Conservation (phyloP, 805 yeast genomes). For the Saturnispora galanensis region DNA sequence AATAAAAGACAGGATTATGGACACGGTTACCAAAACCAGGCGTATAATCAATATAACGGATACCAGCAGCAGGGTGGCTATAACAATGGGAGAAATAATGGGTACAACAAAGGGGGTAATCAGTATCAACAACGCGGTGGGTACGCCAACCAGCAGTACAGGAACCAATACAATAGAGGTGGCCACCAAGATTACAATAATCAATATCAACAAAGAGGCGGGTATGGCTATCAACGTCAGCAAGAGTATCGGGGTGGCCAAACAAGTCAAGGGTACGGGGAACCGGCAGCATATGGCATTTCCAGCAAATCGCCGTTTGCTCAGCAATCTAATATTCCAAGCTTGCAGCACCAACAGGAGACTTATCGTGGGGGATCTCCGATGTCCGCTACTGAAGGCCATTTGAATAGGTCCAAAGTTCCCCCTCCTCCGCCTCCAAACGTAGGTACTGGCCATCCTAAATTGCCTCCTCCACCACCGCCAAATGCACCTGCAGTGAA, state of each 20-base stretch:
- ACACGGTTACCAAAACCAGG: not conserved
- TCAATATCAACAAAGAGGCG: not conserved
- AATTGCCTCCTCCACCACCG: conserved; percentile 7
- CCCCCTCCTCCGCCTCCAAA: conserved; percentile 12
- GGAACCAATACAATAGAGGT: too few relatives aligned
- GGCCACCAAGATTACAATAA: not conserved
- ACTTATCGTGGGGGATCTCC: not conserved
- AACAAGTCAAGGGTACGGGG: not conserved
- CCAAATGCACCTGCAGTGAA: not conserved
- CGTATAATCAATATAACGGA: not conserved
- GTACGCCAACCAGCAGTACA: too few relatives aligned
- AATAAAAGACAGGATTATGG: not conserved
- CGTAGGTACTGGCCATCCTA: not conserved
- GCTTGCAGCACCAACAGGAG: conserved; percentile 1
- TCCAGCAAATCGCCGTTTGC: conserved; percentile 2
- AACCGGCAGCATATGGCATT: conserved; percentile 5
- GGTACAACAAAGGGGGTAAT: not conserved
- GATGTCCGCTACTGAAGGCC: too few relatives aligned
- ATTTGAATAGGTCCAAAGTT: too few relatives aligned
- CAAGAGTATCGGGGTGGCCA: not conserved
- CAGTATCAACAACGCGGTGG: too few relatives aligned
- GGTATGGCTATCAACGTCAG: not conserved
- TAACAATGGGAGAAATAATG: not conserved
- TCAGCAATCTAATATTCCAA: not conserved
- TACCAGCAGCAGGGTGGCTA: not conserved